Conservation (phyloP, 768 basidiomycete species). For the Daedalea quercina region DNA sequence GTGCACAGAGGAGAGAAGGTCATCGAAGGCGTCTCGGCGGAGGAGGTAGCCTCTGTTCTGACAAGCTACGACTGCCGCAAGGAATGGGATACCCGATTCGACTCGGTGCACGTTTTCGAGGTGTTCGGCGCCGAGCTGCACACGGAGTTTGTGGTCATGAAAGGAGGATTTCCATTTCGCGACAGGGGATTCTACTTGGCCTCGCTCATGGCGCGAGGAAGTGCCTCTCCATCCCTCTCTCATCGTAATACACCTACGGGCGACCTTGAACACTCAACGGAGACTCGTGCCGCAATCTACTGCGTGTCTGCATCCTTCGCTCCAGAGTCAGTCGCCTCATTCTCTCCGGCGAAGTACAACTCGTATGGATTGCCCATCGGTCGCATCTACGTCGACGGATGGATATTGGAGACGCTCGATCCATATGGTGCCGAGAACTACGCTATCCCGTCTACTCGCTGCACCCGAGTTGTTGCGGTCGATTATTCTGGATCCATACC, state of each 20-base stretch:
- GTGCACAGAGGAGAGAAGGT: conserved; percentile 87
- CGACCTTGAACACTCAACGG: conserved; percentile 27
- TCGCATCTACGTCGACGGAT: conserved; percentile 82
- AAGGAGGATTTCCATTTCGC: conserved; percentile 84
- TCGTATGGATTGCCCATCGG: conserved; percentile 68
- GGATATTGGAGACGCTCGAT: conserved; percentile 95
- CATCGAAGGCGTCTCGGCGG: conserved; percentile 88
- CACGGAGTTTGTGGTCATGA: conserved; percentile 67
- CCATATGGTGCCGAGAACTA: conserved; percentile 93
- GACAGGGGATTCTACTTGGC: conserved; percentile 84
- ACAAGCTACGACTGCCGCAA: conserved; percentile 64
- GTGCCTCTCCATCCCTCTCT: conserved; percentile 27
- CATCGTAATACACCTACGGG: conserved; percentile 33
- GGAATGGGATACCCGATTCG: conserved; percentile 85
- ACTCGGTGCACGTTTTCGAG: conserved; percentile 61
- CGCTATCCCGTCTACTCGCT: conserved; percentile 87
- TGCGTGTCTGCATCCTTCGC: conserved; percentile 80
- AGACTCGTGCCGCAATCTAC: conserved; percentile 61
- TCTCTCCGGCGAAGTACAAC: conserved; percentile 68
- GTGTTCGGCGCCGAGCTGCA: conserved; percentile 69
- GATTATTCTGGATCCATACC: conserved; percentile 87
- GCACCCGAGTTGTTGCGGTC: conserved; percentile 76
- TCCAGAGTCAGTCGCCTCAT: conserved; percentile 50
- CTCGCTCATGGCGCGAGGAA: conserved; percentile 57
- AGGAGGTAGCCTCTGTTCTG: conserved; percentile 77